Evolutionary conservation across 208 protist genomes (phyloP).

Genomic region (Crithidia mellificae): DNA sequence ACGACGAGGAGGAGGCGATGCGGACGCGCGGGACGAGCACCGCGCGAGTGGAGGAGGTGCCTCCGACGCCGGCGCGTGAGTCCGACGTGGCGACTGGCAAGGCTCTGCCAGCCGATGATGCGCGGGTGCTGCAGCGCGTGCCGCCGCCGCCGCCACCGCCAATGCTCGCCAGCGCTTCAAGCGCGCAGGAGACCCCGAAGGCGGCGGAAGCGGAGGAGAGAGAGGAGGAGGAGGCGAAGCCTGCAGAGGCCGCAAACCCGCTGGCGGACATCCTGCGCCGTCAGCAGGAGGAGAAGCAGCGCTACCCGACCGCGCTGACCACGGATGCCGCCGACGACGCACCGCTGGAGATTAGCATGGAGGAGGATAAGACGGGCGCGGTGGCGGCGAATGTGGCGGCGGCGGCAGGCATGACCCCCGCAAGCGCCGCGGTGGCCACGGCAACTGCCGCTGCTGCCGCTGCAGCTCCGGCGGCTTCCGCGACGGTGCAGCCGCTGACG

Average conservation of each 20-base stretch:
- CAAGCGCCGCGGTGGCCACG: too few species aligned
- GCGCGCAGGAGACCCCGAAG: neutral
- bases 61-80: constrained; percentile 24
- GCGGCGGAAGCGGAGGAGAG: neutral
- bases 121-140: constrained; percentile 32
- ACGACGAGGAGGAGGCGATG: constrained; percentile 9
- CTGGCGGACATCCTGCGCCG: constrained; percentile 17
- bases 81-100: neutral
- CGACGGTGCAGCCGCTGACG: constrained; percentile 10
- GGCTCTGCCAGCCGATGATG: constrained; percentile 28
- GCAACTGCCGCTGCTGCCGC: neutral
- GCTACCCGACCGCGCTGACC: constrained; percentile 22
- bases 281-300: constrained; percentile 29
- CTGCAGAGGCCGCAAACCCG: constrained; percentile 1
- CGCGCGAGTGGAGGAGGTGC: constrained; percentile 38
- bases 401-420: neutral
- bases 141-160: constrained; percentile 27
- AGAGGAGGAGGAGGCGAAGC: constrained; percentile 8
- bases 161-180: neutral
- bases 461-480: neutral
- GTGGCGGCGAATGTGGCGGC: neutral
- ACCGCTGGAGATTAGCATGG: constrained; percentile 28
- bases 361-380: neutral
- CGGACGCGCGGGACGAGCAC: constrained; percentile 23
- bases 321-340: constrained; percentile 21